Conservation (phyloP, 2,329 filamentous ascomycete genomes). For the Aspergillus texensis region DNA sequence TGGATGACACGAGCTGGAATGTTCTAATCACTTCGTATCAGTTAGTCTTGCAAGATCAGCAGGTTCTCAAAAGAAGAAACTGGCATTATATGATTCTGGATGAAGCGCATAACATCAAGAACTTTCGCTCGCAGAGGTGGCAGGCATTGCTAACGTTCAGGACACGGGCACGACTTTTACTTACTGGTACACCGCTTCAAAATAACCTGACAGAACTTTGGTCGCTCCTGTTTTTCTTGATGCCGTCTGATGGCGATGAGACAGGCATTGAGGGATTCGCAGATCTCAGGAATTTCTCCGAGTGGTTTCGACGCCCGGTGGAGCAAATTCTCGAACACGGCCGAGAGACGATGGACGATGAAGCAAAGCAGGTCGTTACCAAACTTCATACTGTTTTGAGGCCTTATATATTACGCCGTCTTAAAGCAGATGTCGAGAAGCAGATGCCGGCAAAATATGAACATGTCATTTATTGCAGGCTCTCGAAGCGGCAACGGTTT, state of each 20-base stretch:
- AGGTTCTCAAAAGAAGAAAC: conserved; percentile 85
- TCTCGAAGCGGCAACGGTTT: conserved; percentile 93
- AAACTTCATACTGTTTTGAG: conserved; percentile 93
- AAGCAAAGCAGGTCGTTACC: conserved; percentile 85
- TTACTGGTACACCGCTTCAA: conserved; percentile 93
- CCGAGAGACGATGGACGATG: conserved; percentile 89
- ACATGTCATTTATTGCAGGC: conserved; percentile 90
- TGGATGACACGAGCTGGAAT: conserved; percentile 90
- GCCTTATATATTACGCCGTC: conserved; percentile 83
- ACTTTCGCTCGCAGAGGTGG: conserved; percentile 97
- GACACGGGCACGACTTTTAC: conserved; percentile 79
- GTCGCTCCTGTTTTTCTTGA: conserved; percentile 95
- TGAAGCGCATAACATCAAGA: conserved; percentile 99
- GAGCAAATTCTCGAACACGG: conserved; percentile 96
- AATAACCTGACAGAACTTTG: conserved; percentile 97
- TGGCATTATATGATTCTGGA: conserved; percentile 99
- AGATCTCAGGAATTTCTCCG: conserved; percentile 91
- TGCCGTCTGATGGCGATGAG: conserved; percentile 75
- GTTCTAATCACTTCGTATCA: conserved; percentile 98
- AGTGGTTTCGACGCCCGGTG: conserved; percentile 93
- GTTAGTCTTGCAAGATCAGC: conserved; percentile 88
- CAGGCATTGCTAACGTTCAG: conserved; percentile 93
- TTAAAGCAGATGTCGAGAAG: conserved; percentile 97
- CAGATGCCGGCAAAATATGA: conserved; percentile 99
- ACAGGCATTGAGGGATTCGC: conserved; percentile 88